These are phyloP conservation scores for Aschersonia sp. DNA, from an alignment of 2,329 filamentous ascomycete genomes.

Conservation along the genomic window DNA sequence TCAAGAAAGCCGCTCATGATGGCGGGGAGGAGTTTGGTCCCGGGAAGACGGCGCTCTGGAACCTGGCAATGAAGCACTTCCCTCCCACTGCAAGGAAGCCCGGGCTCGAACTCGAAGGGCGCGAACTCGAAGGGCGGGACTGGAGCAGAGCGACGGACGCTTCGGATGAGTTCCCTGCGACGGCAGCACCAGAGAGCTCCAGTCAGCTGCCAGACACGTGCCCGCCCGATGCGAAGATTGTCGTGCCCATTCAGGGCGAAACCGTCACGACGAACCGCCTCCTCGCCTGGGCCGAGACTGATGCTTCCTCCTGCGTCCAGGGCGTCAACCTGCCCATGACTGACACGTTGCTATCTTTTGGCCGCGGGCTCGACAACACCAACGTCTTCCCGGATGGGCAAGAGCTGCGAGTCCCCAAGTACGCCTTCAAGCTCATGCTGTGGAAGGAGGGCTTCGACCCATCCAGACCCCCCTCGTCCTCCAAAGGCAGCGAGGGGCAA, in stretches of 20 bases:
- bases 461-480: slow-evolving; percentile 25
- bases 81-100: slow-evolving; percentile 23
- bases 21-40: slow-evolving; percentile 39
- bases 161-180: slow-evolving; percentile 15
- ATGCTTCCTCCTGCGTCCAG: slow-evolving; percentile 48
- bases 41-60: slow-evolving; percentile 36
- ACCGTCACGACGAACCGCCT: slow-evolving; percentile 20
- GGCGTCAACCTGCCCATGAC: slow-evolving; percentile 51
- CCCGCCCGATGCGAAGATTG: slow-evolving; percentile 18
- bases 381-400: slow-evolving; percentile 44
- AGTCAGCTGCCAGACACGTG: slow-evolving; percentile 21
- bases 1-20: slow-evolving; percentile 33
- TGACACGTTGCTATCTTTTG: slow-evolving; percentile 61
- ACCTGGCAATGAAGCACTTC: slow-evolving; percentile 43
- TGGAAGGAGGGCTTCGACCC: slow-evolving; percentile 56
- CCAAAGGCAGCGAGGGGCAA: slow-evolving; percentile 31
- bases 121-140: too few species aligned
- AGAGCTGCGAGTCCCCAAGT: slow-evolving; percentile 67
- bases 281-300: slow-evolving; percentile 53
- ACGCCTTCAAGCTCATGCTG: slow-evolving; percentile 64
- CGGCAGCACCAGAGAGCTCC: slow-evolving; percentile 12
- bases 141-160: slow-evolving; percentile 4
- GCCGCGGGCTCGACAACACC: slow-evolving; percentile 56
- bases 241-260: slow-evolving; percentile 19
- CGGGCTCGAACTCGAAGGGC: too few species aligned